Conservation (phyloP, 495 filamentous ascomycete species). For the Elasticomyces elasticus region DNA sequence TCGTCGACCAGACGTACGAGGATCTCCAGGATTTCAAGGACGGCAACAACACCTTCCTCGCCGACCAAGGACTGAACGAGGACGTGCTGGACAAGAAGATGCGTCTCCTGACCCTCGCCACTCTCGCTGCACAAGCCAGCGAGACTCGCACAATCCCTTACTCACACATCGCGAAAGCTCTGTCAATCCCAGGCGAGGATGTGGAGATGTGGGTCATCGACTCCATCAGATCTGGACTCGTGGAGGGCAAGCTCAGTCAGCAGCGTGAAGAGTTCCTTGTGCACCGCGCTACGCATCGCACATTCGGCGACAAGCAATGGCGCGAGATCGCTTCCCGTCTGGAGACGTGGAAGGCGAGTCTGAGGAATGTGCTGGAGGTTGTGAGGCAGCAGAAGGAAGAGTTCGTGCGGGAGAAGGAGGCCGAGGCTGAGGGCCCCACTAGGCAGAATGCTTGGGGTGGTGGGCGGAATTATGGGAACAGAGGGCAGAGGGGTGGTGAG, state of each 20-base stretch:
- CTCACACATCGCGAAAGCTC: conserved; percentile 63
- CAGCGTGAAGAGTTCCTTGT: conserved; percentile 85
- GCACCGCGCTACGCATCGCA: conserved; percentile 86
- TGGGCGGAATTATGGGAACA: no score
- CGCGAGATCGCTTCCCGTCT: conserved; percentile 77
- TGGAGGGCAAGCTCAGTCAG: conserved; percentile 91
- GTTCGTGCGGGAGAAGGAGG: conserved; percentile 47
- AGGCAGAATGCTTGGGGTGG: no score
- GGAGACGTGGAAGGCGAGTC: conserved; percentile 75
- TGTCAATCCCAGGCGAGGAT: conserved; percentile 69
- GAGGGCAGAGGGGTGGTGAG: no score
- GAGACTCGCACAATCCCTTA: conserved; percentile 79
- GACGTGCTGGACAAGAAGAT: conserved; percentile 71
- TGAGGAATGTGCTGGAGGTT: conserved; percentile 63
- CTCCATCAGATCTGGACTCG: conserved; percentile 84
- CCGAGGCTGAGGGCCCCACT: no score
- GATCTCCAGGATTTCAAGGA: conserved; percentile 91
- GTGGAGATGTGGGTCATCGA: conserved; percentile 99
- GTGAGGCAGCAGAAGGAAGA: conserved; percentile 69
- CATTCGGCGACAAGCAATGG: conserved; percentile 98
- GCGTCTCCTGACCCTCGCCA: conserved; percentile 85
- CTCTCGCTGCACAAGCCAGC: conserved; percentile 64
- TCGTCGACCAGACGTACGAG: conserved; percentile 82
- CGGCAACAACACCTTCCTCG: conserved; percentile 68
- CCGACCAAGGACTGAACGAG: conserved; percentile 56